Conservation (phyloP, 148 eudicot species). For the Beta vulgaris region DNA sequence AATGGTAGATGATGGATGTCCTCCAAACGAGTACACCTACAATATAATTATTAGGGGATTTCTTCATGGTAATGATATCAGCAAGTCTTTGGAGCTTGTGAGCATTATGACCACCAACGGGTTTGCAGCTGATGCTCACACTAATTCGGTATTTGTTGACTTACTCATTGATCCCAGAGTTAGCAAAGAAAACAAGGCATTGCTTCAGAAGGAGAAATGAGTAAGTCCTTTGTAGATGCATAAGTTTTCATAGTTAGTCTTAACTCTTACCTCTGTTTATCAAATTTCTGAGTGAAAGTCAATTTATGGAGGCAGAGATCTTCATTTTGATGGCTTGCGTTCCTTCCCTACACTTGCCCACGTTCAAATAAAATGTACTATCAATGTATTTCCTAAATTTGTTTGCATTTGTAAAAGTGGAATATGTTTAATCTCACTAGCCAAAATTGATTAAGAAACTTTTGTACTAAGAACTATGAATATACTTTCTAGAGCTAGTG, state of each 20-base stretch:
- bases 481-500: too few relatives aligned
- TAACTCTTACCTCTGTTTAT: neutral
- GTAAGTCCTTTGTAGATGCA: neutral
- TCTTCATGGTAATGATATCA: constrained; percentile 6
- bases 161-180: constrained; percentile 4
- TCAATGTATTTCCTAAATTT: too few relatives aligned
- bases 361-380: too few relatives aligned
- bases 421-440: too few relatives aligned
- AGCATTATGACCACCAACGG: constrained; percentile 23
- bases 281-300: too few relatives aligned
- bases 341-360: too few relatives aligned
- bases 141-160: neutral
- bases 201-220: neutral
- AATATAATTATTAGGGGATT: constrained; percentile 17
- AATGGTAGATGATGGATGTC: constrained; percentile 32
- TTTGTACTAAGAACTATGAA: too few relatives aligned
- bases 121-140: constrained; percentile 17
- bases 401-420: too few relatives aligned
- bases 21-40: constrained; percentile 20
- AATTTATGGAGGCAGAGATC: too few relatives aligned
- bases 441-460: too few relatives aligned
- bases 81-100: constrained; percentile 31
- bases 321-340: too few relatives aligned
- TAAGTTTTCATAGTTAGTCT: neutral
- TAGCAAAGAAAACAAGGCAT: neutral